phyloP scores from a whole-genome alignment of 352 stramenopile genomes.

The Pythium sukuiense region DNA sequence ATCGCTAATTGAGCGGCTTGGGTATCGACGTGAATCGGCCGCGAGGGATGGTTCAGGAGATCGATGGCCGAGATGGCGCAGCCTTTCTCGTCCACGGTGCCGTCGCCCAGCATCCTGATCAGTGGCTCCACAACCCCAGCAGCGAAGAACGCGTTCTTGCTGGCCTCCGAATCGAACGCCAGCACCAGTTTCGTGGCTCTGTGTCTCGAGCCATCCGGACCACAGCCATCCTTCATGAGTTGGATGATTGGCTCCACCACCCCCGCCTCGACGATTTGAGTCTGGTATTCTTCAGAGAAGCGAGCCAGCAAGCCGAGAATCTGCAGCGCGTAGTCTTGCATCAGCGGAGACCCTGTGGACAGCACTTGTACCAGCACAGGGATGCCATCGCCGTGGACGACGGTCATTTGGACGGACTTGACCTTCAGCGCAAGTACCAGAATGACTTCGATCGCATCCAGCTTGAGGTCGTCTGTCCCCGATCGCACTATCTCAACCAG shows the following conservation, averaged over 20 bases:
- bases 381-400: not conserved
- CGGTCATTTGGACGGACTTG: not conserved
- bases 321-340: not conserved
- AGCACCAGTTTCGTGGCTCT: too few species aligned
- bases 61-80: not conserved
- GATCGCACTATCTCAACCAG: too few species aligned
- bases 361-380: not conserved
- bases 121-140: not conserved
- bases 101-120: not conserved
- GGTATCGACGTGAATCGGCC: too few species aligned
- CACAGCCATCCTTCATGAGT: not conserved
- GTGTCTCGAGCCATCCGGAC: too few species aligned
- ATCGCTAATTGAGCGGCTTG: too few species aligned
- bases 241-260: not conserved
- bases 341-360: not conserved
- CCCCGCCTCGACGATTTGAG: not conserved
- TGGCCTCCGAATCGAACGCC: not conserved
- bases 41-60: too few species aligned
- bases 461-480: too few species aligned
- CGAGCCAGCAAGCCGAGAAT: not conserved
- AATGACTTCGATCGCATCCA: too few species aligned
- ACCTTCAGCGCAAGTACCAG: too few species aligned
- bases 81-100: not conserved
- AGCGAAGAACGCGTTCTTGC: not conserved
- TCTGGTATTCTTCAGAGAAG: not conserved